phyloP scores from a whole-genome alignment of 1,139 yeast genomes.

The Geotrichum phurueaensis region DNA sequence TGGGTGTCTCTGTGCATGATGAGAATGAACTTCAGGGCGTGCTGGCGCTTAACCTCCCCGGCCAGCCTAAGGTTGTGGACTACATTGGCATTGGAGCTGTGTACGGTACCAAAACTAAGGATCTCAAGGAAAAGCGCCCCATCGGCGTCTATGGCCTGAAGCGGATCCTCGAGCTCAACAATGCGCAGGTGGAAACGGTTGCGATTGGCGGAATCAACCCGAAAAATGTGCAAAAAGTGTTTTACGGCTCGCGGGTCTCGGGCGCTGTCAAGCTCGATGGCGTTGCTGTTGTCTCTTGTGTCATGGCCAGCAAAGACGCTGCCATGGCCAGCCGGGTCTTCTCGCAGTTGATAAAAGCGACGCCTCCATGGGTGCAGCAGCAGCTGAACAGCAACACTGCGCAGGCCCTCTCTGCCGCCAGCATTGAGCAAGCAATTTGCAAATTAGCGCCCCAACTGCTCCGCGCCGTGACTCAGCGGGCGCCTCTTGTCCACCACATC shows the following conservation, averaged over 20 bases:
- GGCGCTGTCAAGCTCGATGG: slow-evolving; percentile 56
- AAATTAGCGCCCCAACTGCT: slow-evolving; percentile 17
- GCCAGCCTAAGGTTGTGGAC: slow-evolving; percentile 51
- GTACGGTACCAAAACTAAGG: slow-evolving; percentile 69
- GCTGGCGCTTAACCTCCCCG: slow-evolving; percentile 33
- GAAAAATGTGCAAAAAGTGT: slow-evolving; percentile 52
- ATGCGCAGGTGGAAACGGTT: slow-evolving; percentile 46
- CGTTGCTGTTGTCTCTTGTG: slow-evolving; percentile 79
- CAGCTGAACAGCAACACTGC: not conserved
- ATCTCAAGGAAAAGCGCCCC: slow-evolving; percentile 43
- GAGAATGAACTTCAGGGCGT: slow-evolving; percentile 45
- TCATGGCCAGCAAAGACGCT: slow-evolving; percentile 65
- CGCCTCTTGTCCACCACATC: slow-evolving; percentile 77
- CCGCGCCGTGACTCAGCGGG: slow-evolving; percentile 18
- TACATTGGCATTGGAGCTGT: slow-evolving; percentile 86
- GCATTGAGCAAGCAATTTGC: slow-evolving; percentile 13
- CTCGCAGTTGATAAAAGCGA: slow-evolving; percentile 19
- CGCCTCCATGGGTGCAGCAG: slow-evolving; percentile 21
- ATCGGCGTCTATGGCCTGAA: slow-evolving; percentile 67
- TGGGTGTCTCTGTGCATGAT: slow-evolving; percentile 72
- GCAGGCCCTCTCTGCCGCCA: slow-evolving; percentile 9
- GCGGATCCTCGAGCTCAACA: slow-evolving; percentile 43
- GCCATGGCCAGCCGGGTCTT: slow-evolving; percentile 45
- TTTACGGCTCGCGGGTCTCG: slow-evolving; percentile 45
- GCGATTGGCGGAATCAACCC: slow-evolving; percentile 86